Base-by-base conservation (phyloP, 2,329 filamentous ascomycete genomes). In the Paraphoma chrysanthemicola region DNA sequence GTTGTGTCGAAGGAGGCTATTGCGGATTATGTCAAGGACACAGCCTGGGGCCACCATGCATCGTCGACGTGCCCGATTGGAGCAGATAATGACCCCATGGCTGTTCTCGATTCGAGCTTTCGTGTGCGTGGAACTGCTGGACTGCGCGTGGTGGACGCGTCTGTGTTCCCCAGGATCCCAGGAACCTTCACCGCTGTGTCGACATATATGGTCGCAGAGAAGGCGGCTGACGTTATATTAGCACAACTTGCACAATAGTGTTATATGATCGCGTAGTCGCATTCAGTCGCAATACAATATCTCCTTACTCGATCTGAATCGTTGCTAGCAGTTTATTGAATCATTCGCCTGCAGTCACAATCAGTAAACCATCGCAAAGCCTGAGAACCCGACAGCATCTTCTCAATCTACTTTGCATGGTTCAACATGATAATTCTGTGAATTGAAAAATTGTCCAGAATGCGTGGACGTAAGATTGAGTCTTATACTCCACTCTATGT, bases 181-280 rank as follows among this genome's bases (percentile, higher is more conserved):
- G 86, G 85, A 55, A 83, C 78, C 42, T 86, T 84, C 62, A 80
- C 82, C 29, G 79, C 80, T 3, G 70, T 83, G 1, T 81, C 85
- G 0, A 82, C 81, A 0, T 86, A 85, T 60, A 85, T 88, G 70
- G 78, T 85, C 11, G 80, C 79, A 1, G 86, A 89, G 78, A 89
- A 88, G 78, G 86, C 86, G 0, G 84, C 85, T 2, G 85, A 88
- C 72, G 82, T 81, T 12, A 88, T 88, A 81, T 50, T 76, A 9
- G 52, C 57, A 33, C 53, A 60, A 39, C 48, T 51, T 44, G 16
- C n/a, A 16, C 10, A 42, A 36, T 36, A 36, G 33, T 36, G 39
- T 5, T 42, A 38, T 6, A 6, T 8, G 23, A 23, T 23, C 23
- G 5, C 23, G 23, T 23, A 23, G 23, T 5, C 23, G 5, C 23